Evolutionary conservation across 2,329 filamentous ascomycete species (phyloP).

Genomic region (Pseudocercospora cruenta): DNA sequence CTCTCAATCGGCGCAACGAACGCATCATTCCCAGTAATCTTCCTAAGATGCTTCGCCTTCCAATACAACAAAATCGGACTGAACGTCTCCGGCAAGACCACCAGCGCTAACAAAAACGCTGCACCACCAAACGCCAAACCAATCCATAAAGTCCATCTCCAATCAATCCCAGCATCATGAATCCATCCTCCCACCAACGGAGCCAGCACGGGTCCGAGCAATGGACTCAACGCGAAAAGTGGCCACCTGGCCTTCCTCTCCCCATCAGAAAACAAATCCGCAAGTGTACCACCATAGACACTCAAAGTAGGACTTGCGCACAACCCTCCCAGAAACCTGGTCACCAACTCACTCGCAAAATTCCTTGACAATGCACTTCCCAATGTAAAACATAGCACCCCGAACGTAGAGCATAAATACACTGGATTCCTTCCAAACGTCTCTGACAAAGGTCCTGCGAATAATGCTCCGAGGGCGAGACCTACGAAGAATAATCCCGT

Average conservation of each 20-base stretch:
- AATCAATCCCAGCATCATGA: constrained; percentile 16
- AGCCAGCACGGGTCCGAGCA: constrained; percentile 18
- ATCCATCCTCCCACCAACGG: constrained; percentile 27
- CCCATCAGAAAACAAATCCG: constrained; percentile 19
- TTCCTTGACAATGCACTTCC: constrained; percentile 16
- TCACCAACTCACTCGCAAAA: constrained; percentile 20
- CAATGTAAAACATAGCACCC: constrained; percentile 3
- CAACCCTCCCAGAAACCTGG: constrained; percentile 23
- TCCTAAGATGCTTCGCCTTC: constrained; percentile 35
- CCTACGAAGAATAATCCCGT: constrained; percentile 13
- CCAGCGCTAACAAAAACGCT: constrained; percentile 29
- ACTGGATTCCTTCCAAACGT: not conserved
- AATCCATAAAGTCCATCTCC: constrained; percentile 45
- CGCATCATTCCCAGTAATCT: constrained; percentile 40
- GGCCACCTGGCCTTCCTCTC: constrained; percentile 19
- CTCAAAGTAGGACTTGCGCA: constrained; percentile 16
- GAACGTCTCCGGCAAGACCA: constrained; percentile 54
- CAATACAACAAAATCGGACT: constrained; percentile 38
- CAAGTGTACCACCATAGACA: constrained; percentile 23
- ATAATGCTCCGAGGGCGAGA: not conserved
- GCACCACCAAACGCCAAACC: constrained; percentile 16
- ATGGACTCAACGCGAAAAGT: constrained; percentile 16
- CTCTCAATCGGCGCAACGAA: constrained; percentile 45
- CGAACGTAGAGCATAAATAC: not conserved
- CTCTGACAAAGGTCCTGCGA: not conserved